Conservation (phyloP, 225 moss, liverwort and hornwort species). For the Polytrichum formosum region DNA sequence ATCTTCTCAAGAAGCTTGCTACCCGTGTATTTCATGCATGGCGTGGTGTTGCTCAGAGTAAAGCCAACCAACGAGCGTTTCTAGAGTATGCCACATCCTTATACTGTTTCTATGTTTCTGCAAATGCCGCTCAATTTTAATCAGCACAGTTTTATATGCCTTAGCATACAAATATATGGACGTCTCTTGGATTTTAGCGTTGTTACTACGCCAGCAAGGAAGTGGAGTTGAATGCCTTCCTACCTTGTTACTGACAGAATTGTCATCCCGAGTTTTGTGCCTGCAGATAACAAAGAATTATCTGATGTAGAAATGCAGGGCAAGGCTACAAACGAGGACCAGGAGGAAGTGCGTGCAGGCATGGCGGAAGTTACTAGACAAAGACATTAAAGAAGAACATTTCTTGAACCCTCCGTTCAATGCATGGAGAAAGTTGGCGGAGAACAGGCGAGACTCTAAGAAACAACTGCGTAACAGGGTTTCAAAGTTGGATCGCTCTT, state of each 20-base stretch:
- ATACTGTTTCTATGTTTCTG: not conserved
- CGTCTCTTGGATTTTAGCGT: not conserved
- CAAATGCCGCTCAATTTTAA: not conserved
- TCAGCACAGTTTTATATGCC: not conserved
- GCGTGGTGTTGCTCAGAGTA: constrained; percentile 20
- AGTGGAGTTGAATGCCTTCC: not conserved
- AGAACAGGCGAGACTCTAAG: constrained; percentile 25
- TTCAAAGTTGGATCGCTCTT: constrained; percentile 20
- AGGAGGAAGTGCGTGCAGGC: constrained; percentile 33
- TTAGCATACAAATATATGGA: not conserved
- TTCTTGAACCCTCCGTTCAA: constrained; percentile 35
- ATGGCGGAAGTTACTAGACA: constrained; percentile 41
- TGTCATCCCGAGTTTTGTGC: too few species aligned
- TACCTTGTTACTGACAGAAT: not conserved
- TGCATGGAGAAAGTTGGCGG: constrained; percentile 38
- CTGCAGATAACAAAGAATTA: constrained; percentile 29
- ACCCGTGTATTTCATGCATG: constrained; percentile 42
- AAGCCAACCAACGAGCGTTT: constrained; percentile 16
- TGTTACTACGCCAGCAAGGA: not conserved
- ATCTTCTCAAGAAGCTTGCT: constrained; percentile 51
- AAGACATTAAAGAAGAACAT: constrained; percentile 18
- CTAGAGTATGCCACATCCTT: constrained; percentile 36
- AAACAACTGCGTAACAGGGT: constrained; percentile 20
- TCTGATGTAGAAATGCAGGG: constrained; percentile 82
- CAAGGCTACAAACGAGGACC: constrained; percentile 38